Percentiles rank a stretch among this genome's conserved stretches.
phyloP scores from a whole-genome alignment of 768 basidiomycete species.

The Leccinum incarnatum region DNA sequence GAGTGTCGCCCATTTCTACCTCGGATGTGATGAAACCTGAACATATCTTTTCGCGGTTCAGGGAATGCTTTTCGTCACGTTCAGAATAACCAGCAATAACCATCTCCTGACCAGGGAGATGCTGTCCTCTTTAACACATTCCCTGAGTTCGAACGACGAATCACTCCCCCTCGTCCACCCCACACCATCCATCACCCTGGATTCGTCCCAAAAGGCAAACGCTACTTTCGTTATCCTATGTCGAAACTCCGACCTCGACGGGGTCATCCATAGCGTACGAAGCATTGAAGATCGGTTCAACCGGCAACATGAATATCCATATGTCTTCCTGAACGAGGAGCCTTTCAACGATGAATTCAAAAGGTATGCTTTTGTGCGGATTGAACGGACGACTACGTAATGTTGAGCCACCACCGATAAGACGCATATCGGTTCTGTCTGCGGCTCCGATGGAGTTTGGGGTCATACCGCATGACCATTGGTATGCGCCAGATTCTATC shows the following conservation, averaged over 20 bases:
- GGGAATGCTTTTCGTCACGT: conserved; percentile 18
- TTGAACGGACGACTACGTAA: neutral
- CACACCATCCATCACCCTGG: neutral
- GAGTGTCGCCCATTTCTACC: conserved; percentile 4
- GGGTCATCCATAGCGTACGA: conserved; percentile 47
- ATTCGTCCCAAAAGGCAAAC: conserved; percentile 39
- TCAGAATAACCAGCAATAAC: neutral
- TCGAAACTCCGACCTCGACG: conserved; percentile 45
- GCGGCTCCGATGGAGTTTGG: conserved; percentile 53
- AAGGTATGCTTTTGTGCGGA: conserved; percentile 22
- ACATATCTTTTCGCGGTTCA: neutral
- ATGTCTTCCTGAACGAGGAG: conserved; percentile 65
- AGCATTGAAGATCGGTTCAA: conserved; percentile 63
- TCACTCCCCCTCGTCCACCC: neutral
- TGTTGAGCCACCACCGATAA: conserved; percentile 20
- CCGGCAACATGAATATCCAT: conserved; percentile 53
- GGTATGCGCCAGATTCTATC: conserved; percentile 71
- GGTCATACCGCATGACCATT: conserved; percentile 56
- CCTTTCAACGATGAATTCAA: conserved; percentile 54
- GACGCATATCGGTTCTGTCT: conserved; percentile 39
- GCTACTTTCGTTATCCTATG: conserved; percentile 61
- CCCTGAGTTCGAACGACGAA: neutral
- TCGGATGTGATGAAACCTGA: neutral
- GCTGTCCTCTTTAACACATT: neutral
- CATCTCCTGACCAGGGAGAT: neutral